Evolutionary conservation across 805 yeast species (phyloP), one percentile per base, ranked within the genome.

Genomic region (Kodamaea leandrae): DNA sequence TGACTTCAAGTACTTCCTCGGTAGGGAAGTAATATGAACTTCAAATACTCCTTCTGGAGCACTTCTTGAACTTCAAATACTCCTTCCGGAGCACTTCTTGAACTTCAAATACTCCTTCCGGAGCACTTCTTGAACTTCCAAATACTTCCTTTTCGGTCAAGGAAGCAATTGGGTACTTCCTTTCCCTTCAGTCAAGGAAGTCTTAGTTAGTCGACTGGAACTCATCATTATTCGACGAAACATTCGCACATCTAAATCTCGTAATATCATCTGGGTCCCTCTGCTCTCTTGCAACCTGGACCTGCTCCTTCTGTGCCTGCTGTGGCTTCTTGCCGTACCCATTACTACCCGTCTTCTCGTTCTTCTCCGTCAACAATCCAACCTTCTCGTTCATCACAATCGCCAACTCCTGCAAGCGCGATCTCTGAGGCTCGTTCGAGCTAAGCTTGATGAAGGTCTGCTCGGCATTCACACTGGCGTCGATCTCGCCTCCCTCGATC

Each of bases 361-460:
- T 87, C 70, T 86, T 80, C 63, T 88, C 96, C 41, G 84, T 77
- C 51, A 88, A 74, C 55, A 82, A 80, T 43, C 76, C 76, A 39
- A 86, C 83, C 73, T 83, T 85, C 47, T 88, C 96, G 48, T 87
- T 84, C 68, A 93, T 74, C 34, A 83, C 78, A 48, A 88, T 71
- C 15, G 96, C 95, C 57, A 91, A 76, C 61, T 85, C 88, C 73
- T 91, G 96, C 64, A 91, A 76, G 59, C 80, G 83, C 46, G 93
- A 75, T 52, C 88, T 77, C 60, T 86, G 96, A 39, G 80, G 86
- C 50, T 86, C 90, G 53, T 79, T 80, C 42, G 80, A 73, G 35
- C 52, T 56, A 63, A 90, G 85, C 55, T 78, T 77, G 47, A 90
- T 63, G 42, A 78, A 73, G n/a, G 41, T 66, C 24, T 82, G 74